Evolutionary conservation across 192 early-diverging fungal species (phyloP), one percentile per base, ranked within the genome.

Genomic region (Coemansia sp.): DNA sequence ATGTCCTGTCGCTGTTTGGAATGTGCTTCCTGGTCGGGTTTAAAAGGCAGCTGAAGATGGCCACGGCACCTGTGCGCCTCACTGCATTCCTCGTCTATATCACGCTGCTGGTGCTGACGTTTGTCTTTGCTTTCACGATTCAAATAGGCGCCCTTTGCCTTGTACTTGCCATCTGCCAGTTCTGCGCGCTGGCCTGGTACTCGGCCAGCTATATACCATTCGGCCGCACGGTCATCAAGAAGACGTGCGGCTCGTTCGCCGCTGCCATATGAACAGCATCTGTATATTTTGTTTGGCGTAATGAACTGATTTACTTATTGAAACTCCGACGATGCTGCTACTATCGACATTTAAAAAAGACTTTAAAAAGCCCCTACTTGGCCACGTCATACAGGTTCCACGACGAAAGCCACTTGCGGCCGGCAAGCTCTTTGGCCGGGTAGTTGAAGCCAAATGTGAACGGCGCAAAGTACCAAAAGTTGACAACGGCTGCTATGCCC

Each of bases 141-240:
- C 15, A 85, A 32, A 85, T 59, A 31, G 76, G 87, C n/a, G 65
- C 92, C 27, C 79, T 98, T 6, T 92, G 89, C 47, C 63, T 98
- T 29, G 83, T 98, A 38, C 82, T 93, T 42, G 92, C 90, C 32
- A 82, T 98, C 51, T 72, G 92, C 47, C 96, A 98, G 80, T 96
- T 90, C 84, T 83, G 91, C 58, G 96, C 96, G 6, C 73, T 98
- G 63, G 88, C 95, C 62, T 94, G 91, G 91, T 92, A 92, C 81
- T 82, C 88, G 11, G 88, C 93, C 14, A 91, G 89, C 69, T 98
- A 98, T 77, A 94, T 98, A 76, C 96, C 96, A 5, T 98, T 93
- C 65, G 94, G 93, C 9, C 87, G 89, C 64, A 74, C 87, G 51
- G 73, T 88, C 25, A 90, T 90, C 62, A 85, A 79, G 68, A 84